A percentile compares a stretch with the other conserved stretches of the same genome.
Evolutionary conservation across 305 asterid genomes (phyloP).

Genomic region (Solanum aculeatissimum): DNA sequence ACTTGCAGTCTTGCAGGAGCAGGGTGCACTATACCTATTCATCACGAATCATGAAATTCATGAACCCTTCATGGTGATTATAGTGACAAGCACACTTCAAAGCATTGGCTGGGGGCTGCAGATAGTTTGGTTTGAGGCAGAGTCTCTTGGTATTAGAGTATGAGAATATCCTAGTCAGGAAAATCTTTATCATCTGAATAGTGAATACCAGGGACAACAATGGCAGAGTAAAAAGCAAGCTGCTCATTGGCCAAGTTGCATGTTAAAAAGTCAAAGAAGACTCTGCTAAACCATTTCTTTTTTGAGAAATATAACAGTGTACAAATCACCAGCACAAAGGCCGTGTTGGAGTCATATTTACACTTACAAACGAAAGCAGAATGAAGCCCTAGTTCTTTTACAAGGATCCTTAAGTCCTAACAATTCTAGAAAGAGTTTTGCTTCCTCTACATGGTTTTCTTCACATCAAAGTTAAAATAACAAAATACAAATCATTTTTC

Average conservation of each 20-base stretch:
- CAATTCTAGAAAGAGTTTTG: background rate
- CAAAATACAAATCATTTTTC: background rate
- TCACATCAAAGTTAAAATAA: background rate
- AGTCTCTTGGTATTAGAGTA: conserved; percentile 25
- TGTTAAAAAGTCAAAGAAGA: background rate
- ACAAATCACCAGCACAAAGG: background rate
- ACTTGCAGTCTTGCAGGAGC: background rate
- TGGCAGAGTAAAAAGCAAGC: conserved; percentile 21
- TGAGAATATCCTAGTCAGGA: conserved; percentile 19
- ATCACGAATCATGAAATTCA: conserved; percentile 26
- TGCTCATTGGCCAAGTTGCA: conserved; percentile 10
- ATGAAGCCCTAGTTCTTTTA: background rate
- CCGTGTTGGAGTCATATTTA: background rate
- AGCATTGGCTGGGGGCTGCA: conserved; percentile 21
- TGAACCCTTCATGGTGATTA: conserved; percentile 24
- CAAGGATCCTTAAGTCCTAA: background rate
- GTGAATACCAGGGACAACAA: conserved; percentile 19
- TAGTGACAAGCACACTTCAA: conserved; percentile 18
- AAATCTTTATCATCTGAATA: conserved; percentile 19
- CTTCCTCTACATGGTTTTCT: background rate
- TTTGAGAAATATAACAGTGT: background rate
- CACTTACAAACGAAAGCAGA: background rate
- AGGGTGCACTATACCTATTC: conserved; percentile 13
- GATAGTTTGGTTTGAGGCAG: conserved; percentile 24
- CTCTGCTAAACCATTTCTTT: background rate